Base-by-base conservation (phyloP, 371 early-diverging fungal species). In the Capillidium heterosporum region DNA sequence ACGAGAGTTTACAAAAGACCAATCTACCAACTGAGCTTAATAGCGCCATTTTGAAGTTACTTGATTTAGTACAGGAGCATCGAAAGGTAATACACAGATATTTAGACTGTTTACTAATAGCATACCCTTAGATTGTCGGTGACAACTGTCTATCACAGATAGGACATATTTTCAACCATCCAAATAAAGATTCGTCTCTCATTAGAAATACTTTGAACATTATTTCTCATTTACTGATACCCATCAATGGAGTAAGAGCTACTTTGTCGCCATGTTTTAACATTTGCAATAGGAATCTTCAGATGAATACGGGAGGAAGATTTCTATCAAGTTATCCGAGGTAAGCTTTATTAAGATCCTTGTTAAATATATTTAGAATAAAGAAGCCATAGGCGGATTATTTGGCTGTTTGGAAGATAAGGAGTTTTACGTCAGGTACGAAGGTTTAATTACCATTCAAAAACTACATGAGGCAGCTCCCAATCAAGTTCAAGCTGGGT, bases 361-460 rank as follows among this genome's bases (percentile, higher is more conserved):
- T 29, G 3, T 35, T 44, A 56, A 32, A 51, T 32, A 57, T 65
- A 2, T 15, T 48, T 65, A 90, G 81, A 84, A 87, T 65, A 65
- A 80, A 1, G 60, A 62, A 23, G 85, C 91, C 62, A 85, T 95
- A 44, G 69, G 85, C 1, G 63, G 79, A 0, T 65, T 96, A 21
- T 67, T 94, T 41, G 92, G 87, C 57, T 71, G 91, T 50, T 75
- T 94, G 11, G 89, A 85, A 57, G 89, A 91, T 56, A 73, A 74
- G 59, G 94, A 95, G 61, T 95, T 90, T 70, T 91, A 94, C 64
- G 85, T 95, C 41, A 78, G 93, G 27, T 95, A 82, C 71, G 80
- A 84, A 50, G 74, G 89, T 15, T 78, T 95, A 40, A 85, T 91
- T 65, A 72, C 94, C 17, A 71, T 97, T 10, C 69, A 82, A 0